These are phyloP conservation scores for Escallonia herrerae DNA, from an alignment of 129 eudicot species.

Conservation along the genomic window DNA sequence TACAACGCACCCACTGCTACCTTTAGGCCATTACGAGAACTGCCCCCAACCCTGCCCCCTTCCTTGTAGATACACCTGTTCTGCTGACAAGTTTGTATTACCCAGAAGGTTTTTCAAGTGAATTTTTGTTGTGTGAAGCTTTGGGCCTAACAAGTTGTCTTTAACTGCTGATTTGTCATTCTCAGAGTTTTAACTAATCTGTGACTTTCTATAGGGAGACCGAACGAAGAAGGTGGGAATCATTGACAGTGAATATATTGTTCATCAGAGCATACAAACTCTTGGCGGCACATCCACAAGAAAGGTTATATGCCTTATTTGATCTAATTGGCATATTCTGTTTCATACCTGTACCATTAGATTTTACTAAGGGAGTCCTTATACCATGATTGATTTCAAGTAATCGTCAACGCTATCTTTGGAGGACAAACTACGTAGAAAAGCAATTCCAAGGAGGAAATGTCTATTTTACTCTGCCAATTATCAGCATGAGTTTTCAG, in stretches of 20 bases:
- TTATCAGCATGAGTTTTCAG: too few relatives aligned
- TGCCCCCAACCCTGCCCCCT: too few relatives aligned
- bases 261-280: conserved; percentile 76
- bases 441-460: too few relatives aligned
- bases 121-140: background rate
- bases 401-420: too few relatives aligned
- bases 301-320: conserved; percentile 30
- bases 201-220: conserved; percentile 47
- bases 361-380: background rate
- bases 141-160: background rate
- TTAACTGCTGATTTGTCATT: background rate
- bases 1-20: too few relatives aligned
- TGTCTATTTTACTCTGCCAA: too few relatives aligned
- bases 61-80: too few relatives aligned
- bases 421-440: too few relatives aligned
- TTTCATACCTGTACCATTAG: background rate
- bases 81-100: too few relatives aligned
- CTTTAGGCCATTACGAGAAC: too few relatives aligned
- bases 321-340: background rate
- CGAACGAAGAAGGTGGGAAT: conserved; percentile 72
- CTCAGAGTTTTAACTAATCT: background rate
- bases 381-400: too few relatives aligned
- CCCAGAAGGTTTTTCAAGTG: too few relatives aligned
- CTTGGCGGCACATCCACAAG: conserved; percentile 64
- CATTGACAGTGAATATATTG: conserved; percentile 69